phyloP scores from a whole-genome alignment of 2,329 filamentous ascomycete genomes.

The Xylariaceae sp. region DNA sequence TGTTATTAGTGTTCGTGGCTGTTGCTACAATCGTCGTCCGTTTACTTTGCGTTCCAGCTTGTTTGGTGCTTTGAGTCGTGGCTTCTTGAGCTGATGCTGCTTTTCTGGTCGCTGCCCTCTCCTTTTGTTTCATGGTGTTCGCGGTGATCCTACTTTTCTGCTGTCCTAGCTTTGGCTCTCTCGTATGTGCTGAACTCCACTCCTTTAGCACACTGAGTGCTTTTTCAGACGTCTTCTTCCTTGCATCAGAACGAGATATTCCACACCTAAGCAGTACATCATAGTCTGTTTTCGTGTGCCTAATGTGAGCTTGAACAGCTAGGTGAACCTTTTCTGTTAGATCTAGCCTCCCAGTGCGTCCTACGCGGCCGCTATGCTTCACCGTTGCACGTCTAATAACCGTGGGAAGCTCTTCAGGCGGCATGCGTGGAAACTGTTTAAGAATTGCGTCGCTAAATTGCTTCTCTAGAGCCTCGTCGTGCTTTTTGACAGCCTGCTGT shows the following conservation, averaged over 20 bases:
- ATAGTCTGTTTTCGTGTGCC: slow-evolving; percentile 23
- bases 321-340: slow-evolving; percentile 10
- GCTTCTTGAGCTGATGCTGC: no score
- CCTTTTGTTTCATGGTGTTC: not conserved
- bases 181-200: slow-evolving; percentile 4
- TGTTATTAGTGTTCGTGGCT: no score
- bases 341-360: slow-evolving; percentile 14
- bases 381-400: slow-evolving; percentile 11
- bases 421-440: slow-evolving; percentile 14
- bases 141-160: not conserved
- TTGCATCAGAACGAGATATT: slow-evolving; percentile 2
- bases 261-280: slow-evolving; percentile 12
- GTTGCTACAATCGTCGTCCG: no score
- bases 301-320: slow-evolving; percentile 21
- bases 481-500: not conserved
- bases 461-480: slow-evolving; percentile 12
- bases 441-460: slow-evolving; percentile 16
- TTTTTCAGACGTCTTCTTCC: not conserved
- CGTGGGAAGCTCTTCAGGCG: not conserved
- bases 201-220: not conserved
- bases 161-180: not conserved
- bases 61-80: no score
- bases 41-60: no score
- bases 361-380: slow-evolving; percentile 20
- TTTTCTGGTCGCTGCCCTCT: not conserved